Evolutionary conservation across 2,329 filamentous ascomycete genomes (phyloP).

Genomic region (Dothideomycetes sp.): DNA sequence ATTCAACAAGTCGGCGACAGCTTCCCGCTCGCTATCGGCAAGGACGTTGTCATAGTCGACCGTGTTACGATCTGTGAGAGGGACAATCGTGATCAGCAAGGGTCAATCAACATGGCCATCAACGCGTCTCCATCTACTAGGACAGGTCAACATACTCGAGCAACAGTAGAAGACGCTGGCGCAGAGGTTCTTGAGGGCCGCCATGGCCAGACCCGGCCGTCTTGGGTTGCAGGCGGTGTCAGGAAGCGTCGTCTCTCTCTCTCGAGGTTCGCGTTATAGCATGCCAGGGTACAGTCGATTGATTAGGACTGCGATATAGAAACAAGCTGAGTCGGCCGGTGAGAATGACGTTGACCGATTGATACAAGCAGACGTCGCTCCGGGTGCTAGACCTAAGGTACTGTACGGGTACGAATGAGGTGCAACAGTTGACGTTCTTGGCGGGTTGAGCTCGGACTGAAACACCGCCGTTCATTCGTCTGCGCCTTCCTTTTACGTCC

Average conservation of each 20-base stretch:
- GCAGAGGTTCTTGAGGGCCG: conserved; percentile 19
- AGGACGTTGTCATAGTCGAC: conserved; percentile 41
- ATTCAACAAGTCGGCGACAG: conserved; percentile 86
- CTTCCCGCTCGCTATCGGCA: conserved; percentile 92
- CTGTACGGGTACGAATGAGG: too few species aligned
- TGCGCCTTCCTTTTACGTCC: too few species aligned
- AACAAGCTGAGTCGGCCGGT: background rate
- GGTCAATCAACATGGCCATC: background rate
- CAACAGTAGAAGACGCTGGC: conserved; percentile 22
- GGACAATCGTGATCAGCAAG: conserved; percentile 16
- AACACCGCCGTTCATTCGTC: too few species aligned
- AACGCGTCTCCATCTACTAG: too few species aligned
- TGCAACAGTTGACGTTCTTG: too few species aligned
- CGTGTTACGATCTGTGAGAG: conserved; percentile 29
- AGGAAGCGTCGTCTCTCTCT: too few species aligned
- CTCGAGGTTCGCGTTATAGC: too few species aligned
- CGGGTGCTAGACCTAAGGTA: too few species aligned
- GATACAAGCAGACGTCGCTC: too few species aligned
- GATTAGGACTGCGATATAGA: too few species aligned
- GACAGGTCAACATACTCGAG: conserved; percentile 14
- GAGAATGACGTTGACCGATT: background rate
- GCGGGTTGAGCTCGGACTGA: too few species aligned
- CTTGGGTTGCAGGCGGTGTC: too few species aligned
- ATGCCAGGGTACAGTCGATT: background rate
- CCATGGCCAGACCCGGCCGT: conserved; percentile 9